phyloP scores from a whole-genome alignment of 768 basidiomycete genomes.

The Agrocybe chaxingu region DNA sequence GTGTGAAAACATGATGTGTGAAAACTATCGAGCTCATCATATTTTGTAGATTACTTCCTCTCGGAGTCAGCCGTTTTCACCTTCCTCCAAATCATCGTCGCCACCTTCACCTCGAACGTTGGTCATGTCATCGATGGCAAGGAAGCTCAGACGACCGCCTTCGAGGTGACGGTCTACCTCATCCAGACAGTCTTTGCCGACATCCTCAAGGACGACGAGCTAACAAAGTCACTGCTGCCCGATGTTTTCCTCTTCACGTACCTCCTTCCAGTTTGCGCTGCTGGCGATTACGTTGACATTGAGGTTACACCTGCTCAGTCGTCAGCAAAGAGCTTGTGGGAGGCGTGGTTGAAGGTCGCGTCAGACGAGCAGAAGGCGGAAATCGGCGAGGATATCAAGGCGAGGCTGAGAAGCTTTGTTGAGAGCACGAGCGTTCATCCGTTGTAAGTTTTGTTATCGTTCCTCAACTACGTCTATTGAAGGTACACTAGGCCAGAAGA shows the following conservation, averaged over 20 bases:
- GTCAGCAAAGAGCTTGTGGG: slow-evolving; percentile 33
- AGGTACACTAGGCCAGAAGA: slow-evolving; percentile 39
- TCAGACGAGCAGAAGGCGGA: slow-evolving; percentile 18
- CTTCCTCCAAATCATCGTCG: slow-evolving; percentile 28
- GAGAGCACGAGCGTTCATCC: slow-evolving; percentile 34
- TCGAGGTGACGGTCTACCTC: slow-evolving; percentile 29
- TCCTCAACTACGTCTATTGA: background rate
- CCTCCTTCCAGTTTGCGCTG: slow-evolving; percentile 37
- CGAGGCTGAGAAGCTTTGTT: slow-evolving; percentile 38
- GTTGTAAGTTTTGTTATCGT: slow-evolving; percentile 23
- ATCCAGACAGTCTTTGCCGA: slow-evolving; percentile 25
- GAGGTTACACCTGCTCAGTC: slow-evolving; percentile 19
- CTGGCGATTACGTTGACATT: slow-evolving; percentile 13
- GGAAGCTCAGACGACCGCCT: slow-evolving; percentile 14
- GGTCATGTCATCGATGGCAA: slow-evolving; percentile 28
- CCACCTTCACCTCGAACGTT: slow-evolving; percentile 33
- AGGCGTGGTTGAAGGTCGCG: slow-evolving; percentile 22
- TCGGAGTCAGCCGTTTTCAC: slow-evolving; percentile 29
- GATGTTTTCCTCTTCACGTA: slow-evolving; percentile 47
- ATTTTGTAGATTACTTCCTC: slow-evolving; percentile 29
- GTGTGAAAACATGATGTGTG: background rate
- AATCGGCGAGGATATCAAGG: slow-evolving; percentile 35
- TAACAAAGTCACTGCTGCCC: slow-evolving; percentile 23
- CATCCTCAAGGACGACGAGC: slow-evolving; percentile 6
- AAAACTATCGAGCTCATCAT: background rate